These are phyloP conservation scores for Albizia julibrissin DNA, from an alignment of 306 rosid genomes.

Conservation along the genomic window DNA sequence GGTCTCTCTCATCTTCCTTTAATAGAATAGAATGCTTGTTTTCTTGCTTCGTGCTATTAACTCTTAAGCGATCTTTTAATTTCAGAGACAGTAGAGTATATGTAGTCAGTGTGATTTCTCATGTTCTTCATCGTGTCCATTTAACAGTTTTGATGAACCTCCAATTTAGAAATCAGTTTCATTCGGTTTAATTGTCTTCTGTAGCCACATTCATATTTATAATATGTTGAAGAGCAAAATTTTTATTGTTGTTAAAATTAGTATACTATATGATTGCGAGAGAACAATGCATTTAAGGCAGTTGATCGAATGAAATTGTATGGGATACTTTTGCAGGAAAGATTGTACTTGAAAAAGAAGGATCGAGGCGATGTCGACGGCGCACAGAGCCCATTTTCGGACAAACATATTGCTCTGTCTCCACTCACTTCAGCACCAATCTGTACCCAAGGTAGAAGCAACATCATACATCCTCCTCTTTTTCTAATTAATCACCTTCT, in stretches of 20 bases:
- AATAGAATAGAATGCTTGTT: neutral
- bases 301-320: neutral
- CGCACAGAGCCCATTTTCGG: constrained; percentile 46
- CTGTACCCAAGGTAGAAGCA: constrained; percentile 39
- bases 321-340: constrained; percentile 37
- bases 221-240: neutral
- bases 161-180: neutral
- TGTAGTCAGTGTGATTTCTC: too few species aligned
- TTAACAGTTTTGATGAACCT: neutral
- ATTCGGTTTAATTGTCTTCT: neutral
- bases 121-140: neutral
- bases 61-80: neutral
- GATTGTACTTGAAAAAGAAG: constrained; percentile 42
- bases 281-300: neutral
- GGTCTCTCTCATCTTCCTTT: constrained; percentile 30
- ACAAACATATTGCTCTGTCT: constrained; percentile 45
- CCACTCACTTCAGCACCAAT: constrained; percentile 41
- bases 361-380: constrained; percentile 29
- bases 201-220: neutral
- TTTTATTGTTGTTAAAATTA: neutral
- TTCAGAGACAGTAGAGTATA: neutral
- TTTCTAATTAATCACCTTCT: neutral
- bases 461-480: constrained; percentile 1
- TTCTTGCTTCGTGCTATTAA: constrained; percentile 3
- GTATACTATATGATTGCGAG: neutral